Evolutionary conservation across 768 basidiomycete genomes (phyloP).

Genomic region (Gymnopilus junonius): DNA sequence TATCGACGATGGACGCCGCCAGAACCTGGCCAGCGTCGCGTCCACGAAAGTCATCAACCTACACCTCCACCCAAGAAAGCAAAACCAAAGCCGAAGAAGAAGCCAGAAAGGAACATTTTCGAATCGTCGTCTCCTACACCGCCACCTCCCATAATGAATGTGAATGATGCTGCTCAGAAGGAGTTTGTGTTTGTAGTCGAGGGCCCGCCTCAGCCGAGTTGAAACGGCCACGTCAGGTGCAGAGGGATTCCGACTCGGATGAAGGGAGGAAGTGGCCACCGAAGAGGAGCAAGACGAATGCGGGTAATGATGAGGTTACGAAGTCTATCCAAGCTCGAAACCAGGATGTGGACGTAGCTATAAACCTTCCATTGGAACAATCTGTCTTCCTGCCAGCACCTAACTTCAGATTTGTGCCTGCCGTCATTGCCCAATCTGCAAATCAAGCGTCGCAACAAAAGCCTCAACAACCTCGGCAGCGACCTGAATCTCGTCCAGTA

Average conservation of each 20-base stretch:
- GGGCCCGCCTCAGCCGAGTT: slow-evolving; percentile 34
- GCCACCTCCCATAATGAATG: neutral
- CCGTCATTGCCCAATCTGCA: neutral
- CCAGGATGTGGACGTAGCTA: neutral
- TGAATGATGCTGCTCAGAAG: slow-evolving; percentile 10
- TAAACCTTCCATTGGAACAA: neutral
- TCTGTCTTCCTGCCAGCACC: neutral
- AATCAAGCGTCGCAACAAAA: neutral
- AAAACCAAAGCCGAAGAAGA: neutral
- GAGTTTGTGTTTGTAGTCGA: slow-evolving; percentile 25
- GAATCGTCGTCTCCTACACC: slow-evolving; percentile 7
- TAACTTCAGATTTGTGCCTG: neutral
- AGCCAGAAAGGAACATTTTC: neutral
- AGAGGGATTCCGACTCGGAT: slow-evolving; percentile 14
- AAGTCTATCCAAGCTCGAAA: neutral
- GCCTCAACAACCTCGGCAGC: neutral
- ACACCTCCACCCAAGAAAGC: neutral
- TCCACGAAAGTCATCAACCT: neutral
- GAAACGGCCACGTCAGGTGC: slow-evolving; percentile 12
- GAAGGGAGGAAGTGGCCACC: slow-evolving; percentile 30
- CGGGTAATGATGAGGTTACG: neutral
- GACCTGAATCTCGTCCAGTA: slow-evolving; percentile 7
- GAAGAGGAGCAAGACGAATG: slow-evolving; percentile 16
- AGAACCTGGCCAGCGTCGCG: neutral
- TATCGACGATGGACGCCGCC: too few species aligned